phyloP scores from a whole-genome alignment of 2,329 filamentous ascomycete genomes.

The Scedosporium boydii region DNA sequence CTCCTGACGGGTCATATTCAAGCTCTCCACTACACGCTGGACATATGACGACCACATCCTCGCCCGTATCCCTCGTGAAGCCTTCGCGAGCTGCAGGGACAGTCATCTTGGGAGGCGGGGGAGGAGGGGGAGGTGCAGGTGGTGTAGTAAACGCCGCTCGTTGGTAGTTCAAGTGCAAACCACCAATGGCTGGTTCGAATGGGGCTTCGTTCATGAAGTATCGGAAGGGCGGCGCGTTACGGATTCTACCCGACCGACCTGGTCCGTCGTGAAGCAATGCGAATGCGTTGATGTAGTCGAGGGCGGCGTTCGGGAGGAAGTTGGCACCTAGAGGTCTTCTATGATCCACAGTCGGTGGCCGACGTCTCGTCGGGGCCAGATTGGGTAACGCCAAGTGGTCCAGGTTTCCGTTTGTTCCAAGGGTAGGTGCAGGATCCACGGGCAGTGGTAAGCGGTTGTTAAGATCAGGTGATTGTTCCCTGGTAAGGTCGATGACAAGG shows the following conservation, averaged over 20 bases:
- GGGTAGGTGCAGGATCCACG: background rate
- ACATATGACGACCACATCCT: constrained; percentile 68
- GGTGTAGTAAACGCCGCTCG: constrained; percentile 19
- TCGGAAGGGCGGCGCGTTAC: background rate
- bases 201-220: background rate
- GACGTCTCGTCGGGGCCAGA: background rate
- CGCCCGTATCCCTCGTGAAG: constrained; percentile 68
- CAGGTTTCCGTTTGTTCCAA: background rate
- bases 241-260: background rate
- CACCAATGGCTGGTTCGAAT: background rate
- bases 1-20: constrained; percentile 51
- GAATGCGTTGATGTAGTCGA: background rate
- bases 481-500: background rate
- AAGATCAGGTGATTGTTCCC: background rate
- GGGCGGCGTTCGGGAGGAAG: background rate
- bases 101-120: constrained; percentile 46
- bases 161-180: constrained; percentile 11
- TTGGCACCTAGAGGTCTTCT: background rate
- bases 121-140: constrained; percentile 28
- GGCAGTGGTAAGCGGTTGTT: background rate
- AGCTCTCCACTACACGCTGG: constrained; percentile 81
- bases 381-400: background rate
- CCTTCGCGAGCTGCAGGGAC: constrained; percentile 60
- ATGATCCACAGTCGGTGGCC: background rate
- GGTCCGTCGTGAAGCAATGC: background rate